These are phyloP conservation scores for Monilinia laxa DNA, from an alignment of 2,329 filamentous ascomycete genomes.

Conservation along the genomic window DNA sequence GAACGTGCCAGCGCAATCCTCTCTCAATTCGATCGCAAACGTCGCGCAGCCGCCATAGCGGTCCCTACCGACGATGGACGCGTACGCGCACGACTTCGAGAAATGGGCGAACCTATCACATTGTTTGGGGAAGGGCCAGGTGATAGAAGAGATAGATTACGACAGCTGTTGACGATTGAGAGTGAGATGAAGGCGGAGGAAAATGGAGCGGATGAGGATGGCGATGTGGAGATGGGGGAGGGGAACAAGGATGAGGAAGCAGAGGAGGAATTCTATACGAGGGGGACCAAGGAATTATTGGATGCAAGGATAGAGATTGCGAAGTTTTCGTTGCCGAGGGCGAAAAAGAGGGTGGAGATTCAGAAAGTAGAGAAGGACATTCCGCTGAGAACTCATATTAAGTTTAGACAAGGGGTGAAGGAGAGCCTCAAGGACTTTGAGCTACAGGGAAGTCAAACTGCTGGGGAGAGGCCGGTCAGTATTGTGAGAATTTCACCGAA, in stretches of 20 bases:
- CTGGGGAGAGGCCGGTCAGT: slow-evolving; percentile 85
- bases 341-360: slow-evolving; percentile 71
- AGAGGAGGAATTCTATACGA: slow-evolving; percentile 94
- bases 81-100: slow-evolving; percentile 76
- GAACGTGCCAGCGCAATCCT: slow-evolving; percentile 41
- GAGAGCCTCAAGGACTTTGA: slow-evolving; percentile 80
- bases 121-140: slow-evolving; percentile 87
- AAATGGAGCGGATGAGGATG: slow-evolving; percentile 62
- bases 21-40: slow-evolving; percentile 82
- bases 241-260: slow-evolving; percentile 62
- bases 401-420: slow-evolving; percentile 86
- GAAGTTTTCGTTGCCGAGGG: slow-evolving; percentile 77
- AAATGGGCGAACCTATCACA: slow-evolving; percentile 90
- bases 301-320: slow-evolving; percentile 78
- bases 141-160: slow-evolving; percentile 82
- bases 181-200: slow-evolving; percentile 57
- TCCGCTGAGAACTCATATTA: slow-evolving; percentile 83
- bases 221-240: slow-evolving; percentile 58
- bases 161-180: slow-evolving; percentile 74
- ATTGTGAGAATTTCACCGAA: slow-evolving; percentile 89
- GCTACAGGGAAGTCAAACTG: slow-evolving; percentile 89
- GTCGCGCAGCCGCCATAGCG: slow-evolving; percentile 80
- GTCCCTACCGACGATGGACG: slow-evolving; percentile 92
- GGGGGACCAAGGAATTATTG: slow-evolving; percentile 72
- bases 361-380: slow-evolving; percentile 82